Conservation (phyloP, 73 alveolate species). For the Paramecium caudatum region DNA sequence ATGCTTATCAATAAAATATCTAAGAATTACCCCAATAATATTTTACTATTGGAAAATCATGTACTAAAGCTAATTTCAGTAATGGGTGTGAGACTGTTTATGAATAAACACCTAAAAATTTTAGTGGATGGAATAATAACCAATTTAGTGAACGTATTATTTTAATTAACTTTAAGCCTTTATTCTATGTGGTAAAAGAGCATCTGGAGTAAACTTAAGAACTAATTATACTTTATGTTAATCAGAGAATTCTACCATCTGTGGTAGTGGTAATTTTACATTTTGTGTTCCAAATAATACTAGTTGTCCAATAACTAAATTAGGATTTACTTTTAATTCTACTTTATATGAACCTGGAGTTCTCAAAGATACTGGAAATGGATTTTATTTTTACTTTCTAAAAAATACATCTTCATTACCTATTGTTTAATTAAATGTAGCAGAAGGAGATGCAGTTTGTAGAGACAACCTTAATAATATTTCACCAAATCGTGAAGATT, state of each 20-base stretch:
- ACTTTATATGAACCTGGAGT: neutral
- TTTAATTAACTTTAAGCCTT: conserved; percentile 26
- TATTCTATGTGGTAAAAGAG: conserved; percentile 49
- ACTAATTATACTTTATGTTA: neutral
- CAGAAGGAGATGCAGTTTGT: conserved; percentile 26
- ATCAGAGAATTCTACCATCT: neutral
- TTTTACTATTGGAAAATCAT: neutral
- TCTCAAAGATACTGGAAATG: neutral
- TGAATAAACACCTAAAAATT: neutral
- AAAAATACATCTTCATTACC: neutral
- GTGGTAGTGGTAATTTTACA: neutral
- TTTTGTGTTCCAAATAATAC: neutral
- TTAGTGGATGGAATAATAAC: neutral
- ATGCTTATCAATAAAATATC: too few relatives aligned
- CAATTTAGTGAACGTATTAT: neutral
- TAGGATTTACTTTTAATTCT: neutral
- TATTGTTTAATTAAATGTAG: neutral
- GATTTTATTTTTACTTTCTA: neutral
- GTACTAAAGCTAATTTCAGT: neutral
- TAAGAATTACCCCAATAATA: too few relatives aligned
- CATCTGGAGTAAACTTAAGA: neutral
- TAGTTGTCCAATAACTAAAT: conserved; percentile 40
- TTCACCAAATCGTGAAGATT: conserved; percentile 47
- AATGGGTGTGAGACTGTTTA: neutral
- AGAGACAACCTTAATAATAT: conserved; percentile 1